Conservation (phyloP, 1,139 yeast genomes). For the Pneumocystis murina region DNA sequence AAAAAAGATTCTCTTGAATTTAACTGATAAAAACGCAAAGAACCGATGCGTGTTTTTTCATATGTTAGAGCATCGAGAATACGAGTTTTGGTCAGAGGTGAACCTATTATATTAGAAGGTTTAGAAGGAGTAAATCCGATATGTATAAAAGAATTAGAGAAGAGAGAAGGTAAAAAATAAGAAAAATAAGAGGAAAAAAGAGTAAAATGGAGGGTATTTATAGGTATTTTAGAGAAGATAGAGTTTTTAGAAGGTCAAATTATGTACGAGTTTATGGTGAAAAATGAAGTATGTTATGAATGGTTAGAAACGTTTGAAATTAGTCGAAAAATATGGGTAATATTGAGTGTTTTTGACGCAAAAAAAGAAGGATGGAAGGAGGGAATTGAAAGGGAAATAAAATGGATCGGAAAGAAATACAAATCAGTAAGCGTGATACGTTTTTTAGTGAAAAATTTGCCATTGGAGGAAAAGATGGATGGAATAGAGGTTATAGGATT, state of each 20-base stretch:
- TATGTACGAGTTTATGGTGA: slow-evolving; percentile 39
- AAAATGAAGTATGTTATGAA: slow-evolving; percentile 42
- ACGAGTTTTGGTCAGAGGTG: not conserved
- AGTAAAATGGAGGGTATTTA: not conserved
- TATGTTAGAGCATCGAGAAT: not conserved
- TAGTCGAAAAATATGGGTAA: slow-evolving; percentile 53
- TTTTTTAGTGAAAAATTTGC: slow-evolving; percentile 44
- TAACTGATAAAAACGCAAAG: too few species aligned
- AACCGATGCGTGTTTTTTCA: not conserved
- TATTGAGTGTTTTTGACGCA: slow-evolving; percentile 48
- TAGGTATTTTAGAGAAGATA: slow-evolving; percentile 23
- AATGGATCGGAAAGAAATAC: slow-evolving; percentile 19
- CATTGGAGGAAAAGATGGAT: slow-evolving; percentile 22
- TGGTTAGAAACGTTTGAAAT: slow-evolving; percentile 83
- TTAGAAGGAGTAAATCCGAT: not conserved
- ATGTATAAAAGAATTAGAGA: not conserved
- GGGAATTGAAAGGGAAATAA: slow-evolving; percentile 22
- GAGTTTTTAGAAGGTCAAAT: slow-evolving; percentile 67
- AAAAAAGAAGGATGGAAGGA: slow-evolving; percentile 23
- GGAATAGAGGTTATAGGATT: slow-evolving; percentile 19
- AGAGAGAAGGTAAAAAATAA: not conserved
- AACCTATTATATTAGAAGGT: not conserved
- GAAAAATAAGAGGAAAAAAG: not conserved
- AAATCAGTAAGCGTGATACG: slow-evolving; percentile 32
- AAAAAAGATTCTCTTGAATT: too few species aligned